Base-by-base conservation (phyloP, 192 early-diverging fungal genomes). In the Tieghemiomyces parasiticus region DNA sequence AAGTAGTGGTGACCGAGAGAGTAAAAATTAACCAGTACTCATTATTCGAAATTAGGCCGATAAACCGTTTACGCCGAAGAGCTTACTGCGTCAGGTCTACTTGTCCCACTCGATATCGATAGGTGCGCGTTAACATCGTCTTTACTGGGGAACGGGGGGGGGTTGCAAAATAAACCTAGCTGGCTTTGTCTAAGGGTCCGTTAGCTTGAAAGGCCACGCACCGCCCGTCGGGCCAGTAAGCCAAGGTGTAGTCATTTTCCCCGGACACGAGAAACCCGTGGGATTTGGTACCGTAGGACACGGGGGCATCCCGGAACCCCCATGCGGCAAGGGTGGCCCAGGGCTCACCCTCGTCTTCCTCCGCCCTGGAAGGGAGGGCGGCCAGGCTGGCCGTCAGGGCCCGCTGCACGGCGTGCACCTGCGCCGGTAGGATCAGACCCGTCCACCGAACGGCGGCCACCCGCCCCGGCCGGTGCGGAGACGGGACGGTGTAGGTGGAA, bases 221-320 rank as follows among this genome's bases (percentile, higher is more conserved):
- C 25, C 32, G 34, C 22, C 48, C 42, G 8, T 55, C 38, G 4
- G 53, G 33, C 35, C 35, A n/a, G 22, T 45, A 29, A n/a, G 61
- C 26, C 52, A 69, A 19, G 8, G 64, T 35, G 29, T 59, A 70
- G 49, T 70, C 64, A 52, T 70, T 70, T 38, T 70, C 68, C 14
- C 68, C 68, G 25, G 48, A 44, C 0, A 25, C 3, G 28, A 45
- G 35, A 19, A 28, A 60, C 13, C 61, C 58, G 42, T 66, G 68
- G 34, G 66, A 60, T 6, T n/a, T 30, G 2, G 44, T 33, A 3
- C 64, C 38, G 58, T 56, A 70, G 22, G 64, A 65, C 4, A 66
- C 59, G 2, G 68, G 68, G 46, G 64, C 46, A 48, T 70, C 68
- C 13, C 61, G 60, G 58, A 66, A 65, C 12, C 68, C 68, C 64